Evolutionary conservation across 495 filamentous ascomycete genomes (phyloP), one percentile per base, ranked within the genome.

Genomic region (Hypoxylon subgilvum): DNA sequence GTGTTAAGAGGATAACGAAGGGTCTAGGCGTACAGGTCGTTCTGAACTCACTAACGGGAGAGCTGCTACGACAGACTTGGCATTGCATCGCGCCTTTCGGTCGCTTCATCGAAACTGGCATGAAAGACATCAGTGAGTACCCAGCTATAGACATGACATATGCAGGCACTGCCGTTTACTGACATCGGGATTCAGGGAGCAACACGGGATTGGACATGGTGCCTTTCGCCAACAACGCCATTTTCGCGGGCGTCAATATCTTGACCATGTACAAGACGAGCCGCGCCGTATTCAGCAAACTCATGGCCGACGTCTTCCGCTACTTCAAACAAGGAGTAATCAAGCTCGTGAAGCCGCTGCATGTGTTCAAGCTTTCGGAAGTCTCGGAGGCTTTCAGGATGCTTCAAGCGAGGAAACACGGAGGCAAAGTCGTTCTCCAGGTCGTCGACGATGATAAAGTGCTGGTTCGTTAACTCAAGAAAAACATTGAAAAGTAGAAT

Each of bases 91-190:
- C 79, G 0, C 70, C 73, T 1, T 81, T 83, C 43, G 83, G 84
- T 12, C 68, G 77, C 4, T 84, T 88, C 47, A 64, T 87, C 34
- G 83, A 87, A 50, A 74, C 86, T 22, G 82, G 82, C 2, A 82
- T 82, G 44, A 71, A 70, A 12, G 83, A 86, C 67, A 76, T 62
- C 51, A 52, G 43, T 41, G 18, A 60, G 53, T 28, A 17, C 10
- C 30, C n/a, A n/a, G n/a, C n/a, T n/a, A n/a, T n/a, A n/a, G n/a
- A n/a, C n/a, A n/a, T n/a, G n/a, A n/a, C n/a, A n/a, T n/a, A n/a
- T n/a, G n/a, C n/a, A n/a, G n/a, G n/a, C n/a, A n/a, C n/a, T n/a
- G n/a, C 14, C 38, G n/a, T 43, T 25, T n/a, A 27, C 39, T 56
- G 18, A 45, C n/a, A 18, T 13, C 1, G 31, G 2, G 49, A 66